Evolutionary conservation across 2,329 filamentous ascomycete species (phyloP), one percentile per base, ranked within the genome.

Genomic region (Fusarium floridanum): DNA sequence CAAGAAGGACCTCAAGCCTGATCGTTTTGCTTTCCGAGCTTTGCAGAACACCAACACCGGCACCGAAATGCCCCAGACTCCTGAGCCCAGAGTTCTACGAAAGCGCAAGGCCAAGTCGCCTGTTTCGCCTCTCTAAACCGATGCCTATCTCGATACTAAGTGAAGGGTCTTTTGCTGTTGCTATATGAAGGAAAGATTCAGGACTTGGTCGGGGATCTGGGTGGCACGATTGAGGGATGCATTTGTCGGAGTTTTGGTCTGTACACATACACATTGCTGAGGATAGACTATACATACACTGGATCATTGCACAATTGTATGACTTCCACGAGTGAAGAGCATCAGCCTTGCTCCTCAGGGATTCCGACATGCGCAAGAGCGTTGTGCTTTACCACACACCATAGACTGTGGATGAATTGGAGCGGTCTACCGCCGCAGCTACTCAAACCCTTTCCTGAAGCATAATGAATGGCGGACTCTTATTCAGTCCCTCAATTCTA

Each of bases 31-130:
- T 1, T 29, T 72, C 9, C 39, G 32, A 6, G 29, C 7, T 27
- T 10, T 74, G 29, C 36, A 68, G 41, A 22, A 55, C 8, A 57
- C 43, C 0, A 74, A 74, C 11, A 45, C 59, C 1, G 27, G 36
- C 34, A 34, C 17, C 11, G 36, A 37, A 17, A 6, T 22, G 14
- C 14, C 55, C 5, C 16, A 10, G 10, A 29, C 36, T 6, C 36
- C 37, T 1, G 36, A 39, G 6, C 22, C 36, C 56, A 37, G 10
- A 6, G 6, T 14, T 9, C 17, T n/a, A n/a, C 48, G 48, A 14
- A 55, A 55, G 48, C 48, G 48, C 27, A 55, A 55, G 27, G 48
- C 48, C 27, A 32, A n/a, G 27, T 32, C 27, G 17, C 24, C 27
- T 8, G 17, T 32, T 32, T 55, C 48, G 6, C 27, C 48, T 12